These are phyloP conservation scores for Tetratostichococcus sp. DNA, from an alignment of 139 green algal species.

Conservation along the genomic window DNA sequence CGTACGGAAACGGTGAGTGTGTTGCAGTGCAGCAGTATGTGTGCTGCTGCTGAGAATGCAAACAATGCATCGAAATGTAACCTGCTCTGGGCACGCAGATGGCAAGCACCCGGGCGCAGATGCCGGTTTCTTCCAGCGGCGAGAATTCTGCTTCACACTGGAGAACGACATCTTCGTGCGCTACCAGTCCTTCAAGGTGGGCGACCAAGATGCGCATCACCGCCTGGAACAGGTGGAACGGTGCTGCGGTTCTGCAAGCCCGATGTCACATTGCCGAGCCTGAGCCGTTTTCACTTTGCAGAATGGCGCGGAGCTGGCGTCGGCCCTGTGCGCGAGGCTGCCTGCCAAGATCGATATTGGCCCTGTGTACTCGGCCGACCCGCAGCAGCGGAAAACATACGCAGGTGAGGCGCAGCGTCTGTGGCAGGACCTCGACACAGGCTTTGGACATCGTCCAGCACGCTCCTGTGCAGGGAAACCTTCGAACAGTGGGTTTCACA, in stretches of 20 bases:
- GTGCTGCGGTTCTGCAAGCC: no score
- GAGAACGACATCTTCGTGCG: slow-evolving; percentile 95
- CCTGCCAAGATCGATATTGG: slow-evolving; percentile 98
- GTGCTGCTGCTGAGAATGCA: no score
- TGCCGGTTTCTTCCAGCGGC: slow-evolving; percentile 58
- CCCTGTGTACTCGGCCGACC: slow-evolving; percentile 92
- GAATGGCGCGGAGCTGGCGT: slow-evolving; percentile 66
- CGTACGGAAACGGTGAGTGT: slow-evolving; percentile 81
- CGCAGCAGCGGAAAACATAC: slow-evolving; percentile 64
- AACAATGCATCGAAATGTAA: no score
- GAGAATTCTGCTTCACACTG: slow-evolving; percentile 98
- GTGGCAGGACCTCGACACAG: no score
- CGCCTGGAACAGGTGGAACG: no score
- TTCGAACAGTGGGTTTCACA: no score
- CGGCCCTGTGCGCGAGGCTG: slow-evolving; percentile 61
- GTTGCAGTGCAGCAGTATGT: no score
- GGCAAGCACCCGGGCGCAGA: slow-evolving; percentile 74
- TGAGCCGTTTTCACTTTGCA: no score
- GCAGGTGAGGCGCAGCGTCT: no score
- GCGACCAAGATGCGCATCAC: background rate
- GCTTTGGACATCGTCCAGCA: no score
- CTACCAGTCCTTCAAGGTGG: slow-evolving; percentile 95
- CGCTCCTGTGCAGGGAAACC: no score
- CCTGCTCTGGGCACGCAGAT: slow-evolving; percentile 42
- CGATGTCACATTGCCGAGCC: background rate